These are phyloP conservation scores for Coniella vitis DNA, from an alignment of 2,329 filamentous ascomycete species.

Conservation along the genomic window DNA sequence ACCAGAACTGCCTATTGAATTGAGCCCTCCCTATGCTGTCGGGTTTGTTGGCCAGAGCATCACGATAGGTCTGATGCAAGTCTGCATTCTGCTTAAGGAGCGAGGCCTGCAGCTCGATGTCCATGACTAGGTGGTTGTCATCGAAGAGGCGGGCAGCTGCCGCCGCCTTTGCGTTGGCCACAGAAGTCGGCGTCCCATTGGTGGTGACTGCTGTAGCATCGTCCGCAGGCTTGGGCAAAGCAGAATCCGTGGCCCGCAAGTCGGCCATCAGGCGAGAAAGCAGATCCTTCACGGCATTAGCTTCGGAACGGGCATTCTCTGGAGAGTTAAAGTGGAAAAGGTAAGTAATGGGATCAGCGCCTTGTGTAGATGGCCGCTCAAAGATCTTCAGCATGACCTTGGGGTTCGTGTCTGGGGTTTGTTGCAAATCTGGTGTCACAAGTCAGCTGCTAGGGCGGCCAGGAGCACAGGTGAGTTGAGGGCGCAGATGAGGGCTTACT, in stretches of 20 bases:
- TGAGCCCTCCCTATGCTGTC: slow-evolving; percentile 72
- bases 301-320: slow-evolving; percentile 69
- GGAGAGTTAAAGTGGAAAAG: slow-evolving; percentile 85
- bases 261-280: slow-evolving; percentile 72
- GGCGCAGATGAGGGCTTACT: slow-evolving; percentile 47
- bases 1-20: slow-evolving; percentile 94
- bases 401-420: slow-evolving; percentile 78
- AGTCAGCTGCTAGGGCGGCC: slow-evolving; percentile 12
- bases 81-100: slow-evolving; percentile 73
- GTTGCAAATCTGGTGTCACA: slow-evolving; percentile 69
- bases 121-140: slow-evolving; percentile 67
- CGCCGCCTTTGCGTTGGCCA: slow-evolving; percentile 71
- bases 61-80: slow-evolving; percentile 79
- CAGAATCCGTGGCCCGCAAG: slow-evolving; percentile 50
- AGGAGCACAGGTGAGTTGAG: not conserved
- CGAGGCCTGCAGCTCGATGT: slow-evolving; percentile 80
- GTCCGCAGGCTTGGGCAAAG: slow-evolving; percentile 41
- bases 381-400: slow-evolving; percentile 96
- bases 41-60: slow-evolving; percentile 75
- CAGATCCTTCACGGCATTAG: slow-evolving; percentile 75
- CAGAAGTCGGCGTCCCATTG: slow-evolving; percentile 39
- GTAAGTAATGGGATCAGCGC: slow-evolving; percentile 59
- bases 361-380: slow-evolving; percentile 53
- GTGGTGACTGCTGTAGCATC: slow-evolving; percentile 22
- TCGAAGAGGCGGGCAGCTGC: slow-evolving; percentile 72